Conservation (phyloP, 2,329 filamentous ascomycete species). For the Ceratocystis ficicola region DNA sequence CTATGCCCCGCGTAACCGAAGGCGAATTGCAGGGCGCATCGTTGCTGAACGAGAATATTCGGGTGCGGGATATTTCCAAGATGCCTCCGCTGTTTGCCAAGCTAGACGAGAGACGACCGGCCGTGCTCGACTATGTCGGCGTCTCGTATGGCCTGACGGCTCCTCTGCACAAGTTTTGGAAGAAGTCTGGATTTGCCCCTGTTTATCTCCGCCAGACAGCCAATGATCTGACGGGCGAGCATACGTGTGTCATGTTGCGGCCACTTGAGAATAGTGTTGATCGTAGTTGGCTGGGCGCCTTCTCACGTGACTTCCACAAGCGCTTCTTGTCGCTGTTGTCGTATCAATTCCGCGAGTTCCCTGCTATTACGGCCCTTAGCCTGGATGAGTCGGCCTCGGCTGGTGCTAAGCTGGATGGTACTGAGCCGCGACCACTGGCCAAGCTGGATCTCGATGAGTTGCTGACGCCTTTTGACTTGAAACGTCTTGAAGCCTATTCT, state of each 20-base stretch:
- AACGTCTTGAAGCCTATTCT: slow-evolving; percentile 86
- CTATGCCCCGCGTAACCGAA: slow-evolving; percentile 70
- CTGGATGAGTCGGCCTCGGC: slow-evolving; percentile 75
- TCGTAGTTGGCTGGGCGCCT: slow-evolving; percentile 75
- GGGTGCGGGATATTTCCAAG: slow-evolving; percentile 73
- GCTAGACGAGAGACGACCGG: slow-evolving; percentile 68
- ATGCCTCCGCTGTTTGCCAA: slow-evolving; percentile 93
- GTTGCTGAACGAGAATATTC: slow-evolving; percentile 76
- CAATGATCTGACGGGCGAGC: slow-evolving; percentile 92
- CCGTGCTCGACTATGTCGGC: slow-evolving; percentile 78
- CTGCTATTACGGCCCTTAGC: slow-evolving; percentile 63
- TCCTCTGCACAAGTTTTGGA: slow-evolving; percentile 92
- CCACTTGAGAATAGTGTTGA: slow-evolving; percentile 60
- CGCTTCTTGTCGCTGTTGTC: slow-evolving; percentile 84
- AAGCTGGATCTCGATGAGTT: slow-evolving; percentile 65
- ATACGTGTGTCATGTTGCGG: slow-evolving; percentile 94
- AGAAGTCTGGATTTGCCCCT: slow-evolving; percentile 69
- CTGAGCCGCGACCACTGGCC: slow-evolving; percentile 40
- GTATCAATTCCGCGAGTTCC: slow-evolving; percentile 82
- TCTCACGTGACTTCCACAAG: slow-evolving; percentile 82
- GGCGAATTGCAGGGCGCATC: slow-evolving; percentile 63
- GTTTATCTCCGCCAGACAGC: slow-evolving; percentile 91
- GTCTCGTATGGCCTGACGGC: slow-evolving; percentile 89
- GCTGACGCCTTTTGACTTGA: slow-evolving; percentile 85
- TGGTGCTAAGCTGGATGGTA: slow-evolving; percentile 53